Conservation (phyloP, 2,329 filamentous ascomycete species). For the Drechslerella dactyloides region DNA sequence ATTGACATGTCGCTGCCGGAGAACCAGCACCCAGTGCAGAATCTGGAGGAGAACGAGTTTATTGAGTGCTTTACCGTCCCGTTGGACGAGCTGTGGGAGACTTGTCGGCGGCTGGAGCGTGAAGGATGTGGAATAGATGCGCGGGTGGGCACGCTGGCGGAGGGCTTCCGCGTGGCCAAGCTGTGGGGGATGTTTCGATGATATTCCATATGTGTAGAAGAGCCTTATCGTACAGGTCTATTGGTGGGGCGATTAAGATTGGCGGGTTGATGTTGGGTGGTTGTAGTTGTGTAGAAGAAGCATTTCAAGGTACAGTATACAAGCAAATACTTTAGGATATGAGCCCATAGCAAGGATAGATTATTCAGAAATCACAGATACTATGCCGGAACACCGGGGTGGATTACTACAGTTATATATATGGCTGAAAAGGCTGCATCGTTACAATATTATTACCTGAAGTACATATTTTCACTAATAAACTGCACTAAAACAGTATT, state of each 20-base stretch:
- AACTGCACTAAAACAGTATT: no score
- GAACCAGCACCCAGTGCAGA: conserved; percentile 61
- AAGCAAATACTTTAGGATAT: no score
- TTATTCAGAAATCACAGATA: no score
- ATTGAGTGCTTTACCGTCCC: conserved; percentile 64
- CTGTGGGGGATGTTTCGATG: conserved; percentile 57
- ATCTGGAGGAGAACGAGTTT: conserved; percentile 64
- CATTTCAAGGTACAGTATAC: no score
- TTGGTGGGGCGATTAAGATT: background rate
- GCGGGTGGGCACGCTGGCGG: conserved; percentile 58
- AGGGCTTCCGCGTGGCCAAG: conserved; percentile 58
- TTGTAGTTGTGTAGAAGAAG: no score
- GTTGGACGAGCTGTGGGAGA: conserved; percentile 60
- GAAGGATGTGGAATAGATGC: conserved; percentile 59
- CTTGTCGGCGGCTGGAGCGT: conserved; percentile 60
- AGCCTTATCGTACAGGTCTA: background rate
- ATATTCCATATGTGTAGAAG: background rate
- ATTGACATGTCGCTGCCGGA: conserved; percentile 60
- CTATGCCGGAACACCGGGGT: no score
- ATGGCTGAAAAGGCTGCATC: no score
- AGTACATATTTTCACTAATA: no score
- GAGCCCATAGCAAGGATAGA: no score
- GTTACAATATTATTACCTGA: no score
- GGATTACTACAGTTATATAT: no score
- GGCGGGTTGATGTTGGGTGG: no score